Conservation (phyloP, 225 moss, liverwort and hornwort species). For the Physcomitrium patens region DNA sequence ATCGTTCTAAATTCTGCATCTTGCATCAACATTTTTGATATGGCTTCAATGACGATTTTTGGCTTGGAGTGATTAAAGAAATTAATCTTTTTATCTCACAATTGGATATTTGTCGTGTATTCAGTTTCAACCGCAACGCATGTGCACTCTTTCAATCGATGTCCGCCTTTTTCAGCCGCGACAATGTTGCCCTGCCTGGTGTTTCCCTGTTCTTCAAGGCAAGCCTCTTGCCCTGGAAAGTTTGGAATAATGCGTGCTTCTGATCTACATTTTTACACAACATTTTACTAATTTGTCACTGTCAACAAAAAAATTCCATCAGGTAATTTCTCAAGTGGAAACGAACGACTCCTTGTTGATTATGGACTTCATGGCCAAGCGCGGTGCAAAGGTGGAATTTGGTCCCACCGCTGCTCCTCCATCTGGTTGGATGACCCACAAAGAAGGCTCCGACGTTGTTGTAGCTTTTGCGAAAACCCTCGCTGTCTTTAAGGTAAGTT, state of each 20-base stretch:
- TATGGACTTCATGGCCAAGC: slow-evolving; percentile 35
- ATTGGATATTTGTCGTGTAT: too few species aligned
- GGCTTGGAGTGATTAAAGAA: too few species aligned
- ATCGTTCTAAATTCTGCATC: too few species aligned
- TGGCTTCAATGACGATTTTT: neutral
- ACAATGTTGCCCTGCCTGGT: slow-evolving; percentile 39
- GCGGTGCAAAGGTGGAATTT: slow-evolving; percentile 26
- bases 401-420: slow-evolving; percentile 30
- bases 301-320: neutral
- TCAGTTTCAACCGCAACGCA: slow-evolving; percentile 22
- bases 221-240: too few species aligned
- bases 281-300: neutral
- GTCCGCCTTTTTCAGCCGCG: slow-evolving; percentile 31
- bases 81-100: too few species aligned
- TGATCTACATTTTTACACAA: too few species aligned
- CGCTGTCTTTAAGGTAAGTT: slow-evolving; percentile 32
- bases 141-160: slow-evolving; percentile 20
- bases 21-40: neutral
- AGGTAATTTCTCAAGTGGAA: slow-evolving; percentile 29
- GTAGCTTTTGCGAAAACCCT: slow-evolving; percentile 24
- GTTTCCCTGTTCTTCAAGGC: slow-evolving; percentile 33
- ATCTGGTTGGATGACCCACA: slow-evolving; percentile 14
- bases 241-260: too few species aligned
- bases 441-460: slow-evolving; percentile 27
- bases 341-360: slow-evolving; percentile 19